Percentiles rank a stretch among this genome's conserved stretches.
phyloP scores from a whole-genome alignment of 2,329 filamentous ascomycete species.

The Akanthomyces dipterigenus region DNA sequence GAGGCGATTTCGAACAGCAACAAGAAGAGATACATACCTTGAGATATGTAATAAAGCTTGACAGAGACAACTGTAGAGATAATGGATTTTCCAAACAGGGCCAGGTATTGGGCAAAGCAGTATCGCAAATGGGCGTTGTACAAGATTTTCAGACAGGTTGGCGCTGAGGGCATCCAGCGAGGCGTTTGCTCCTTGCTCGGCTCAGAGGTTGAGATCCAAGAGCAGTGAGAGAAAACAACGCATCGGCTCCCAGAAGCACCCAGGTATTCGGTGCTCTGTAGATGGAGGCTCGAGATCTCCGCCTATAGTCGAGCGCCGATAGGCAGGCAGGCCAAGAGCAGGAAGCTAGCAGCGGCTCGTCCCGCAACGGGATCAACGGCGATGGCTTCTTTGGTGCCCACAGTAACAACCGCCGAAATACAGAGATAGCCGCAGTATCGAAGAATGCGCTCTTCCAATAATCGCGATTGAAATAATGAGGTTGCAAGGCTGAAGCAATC shows the following conservation, averaged over 20 bases:
- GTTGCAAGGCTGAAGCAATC: not conserved
- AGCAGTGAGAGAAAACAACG: not conserved
- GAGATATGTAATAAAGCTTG: not conserved
- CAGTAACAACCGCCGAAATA: not conserved
- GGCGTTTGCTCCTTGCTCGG: not conserved
- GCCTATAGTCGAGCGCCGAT: not conserved
- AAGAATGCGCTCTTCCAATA: not conserved
- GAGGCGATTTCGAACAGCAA: not conserved
- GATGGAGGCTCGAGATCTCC: not conserved
- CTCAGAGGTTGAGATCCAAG: not conserved
- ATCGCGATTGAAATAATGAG: not conserved
- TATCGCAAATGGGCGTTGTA: not conserved
- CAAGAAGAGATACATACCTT: not conserved
- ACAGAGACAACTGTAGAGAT: not conserved
- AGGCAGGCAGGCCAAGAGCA: not conserved
- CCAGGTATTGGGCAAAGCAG: not conserved
- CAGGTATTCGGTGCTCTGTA: not conserved
- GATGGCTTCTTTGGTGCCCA: not conserved
- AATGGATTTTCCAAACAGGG: not conserved
- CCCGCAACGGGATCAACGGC: conserved; percentile 5
- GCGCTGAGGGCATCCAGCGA: not conserved
- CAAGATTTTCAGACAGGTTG: not conserved
- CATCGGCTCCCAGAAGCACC: not conserved
- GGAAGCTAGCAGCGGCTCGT: conserved; percentile 8
- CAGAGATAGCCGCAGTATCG: not conserved